Conservation (phyloP, 257 asterid species). For the Avicennia marina region DNA sequence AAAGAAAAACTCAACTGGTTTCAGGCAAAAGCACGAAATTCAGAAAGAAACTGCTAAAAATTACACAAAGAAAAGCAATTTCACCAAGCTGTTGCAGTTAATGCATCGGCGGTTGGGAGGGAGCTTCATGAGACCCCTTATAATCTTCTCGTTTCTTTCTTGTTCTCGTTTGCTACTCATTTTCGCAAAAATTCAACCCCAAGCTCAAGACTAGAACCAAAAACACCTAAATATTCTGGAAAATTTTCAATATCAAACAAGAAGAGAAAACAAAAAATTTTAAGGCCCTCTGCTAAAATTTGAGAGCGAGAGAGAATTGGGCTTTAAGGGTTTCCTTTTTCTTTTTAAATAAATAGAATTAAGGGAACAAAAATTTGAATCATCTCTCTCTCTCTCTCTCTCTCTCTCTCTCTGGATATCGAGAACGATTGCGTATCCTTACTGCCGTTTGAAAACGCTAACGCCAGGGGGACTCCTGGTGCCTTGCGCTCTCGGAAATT, state of each 20-base stretch:
- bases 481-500: neutral
- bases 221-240: neutral
- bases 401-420: conserved; percentile 29
- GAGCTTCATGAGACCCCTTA: conserved; percentile 93
- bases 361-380: conserved; percentile 31
- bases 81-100: conserved; percentile 90
- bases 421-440: conserved; percentile 16
- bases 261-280: neutral
- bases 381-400: conserved; percentile 23
- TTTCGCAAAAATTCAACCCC: conserved; percentile 21
- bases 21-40: neutral
- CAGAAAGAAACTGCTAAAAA: neutral
- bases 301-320: conserved; percentile 17
- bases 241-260: neutral
- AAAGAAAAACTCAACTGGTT: neutral
- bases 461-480: conserved; percentile 16
- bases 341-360: conserved; percentile 8
- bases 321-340: conserved; percentile 25
- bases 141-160: conserved; percentile 87
- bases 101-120: conserved; percentile 98
- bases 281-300: conserved; percentile 10
- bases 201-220: conserved; percentile 3
- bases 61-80: neutral
- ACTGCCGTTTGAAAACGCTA: conserved; percentile 38
- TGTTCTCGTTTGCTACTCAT: conserved; percentile 80